Evolutionary conservation across 192 early-diverging fungal species (phyloP).

Genomic region (Coemansia sp.): DNA sequence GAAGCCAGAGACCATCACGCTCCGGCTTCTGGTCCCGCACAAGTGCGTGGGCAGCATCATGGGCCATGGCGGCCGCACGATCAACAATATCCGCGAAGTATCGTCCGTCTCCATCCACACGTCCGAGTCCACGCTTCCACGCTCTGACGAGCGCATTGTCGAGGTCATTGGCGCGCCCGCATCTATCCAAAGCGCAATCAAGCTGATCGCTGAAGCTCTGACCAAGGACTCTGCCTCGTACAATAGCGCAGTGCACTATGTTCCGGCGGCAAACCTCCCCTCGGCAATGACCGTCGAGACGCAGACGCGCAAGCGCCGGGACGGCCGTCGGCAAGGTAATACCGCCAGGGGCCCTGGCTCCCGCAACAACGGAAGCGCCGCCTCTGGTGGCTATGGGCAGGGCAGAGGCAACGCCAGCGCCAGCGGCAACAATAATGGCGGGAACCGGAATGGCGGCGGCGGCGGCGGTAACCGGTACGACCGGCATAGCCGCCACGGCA

Average conservation of each 20-base stretch:
- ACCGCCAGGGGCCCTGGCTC: constrained; percentile 5
- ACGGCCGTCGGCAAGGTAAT: constrained; percentile 16
- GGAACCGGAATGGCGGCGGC: background rate
- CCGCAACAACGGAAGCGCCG: too few relatives aligned
- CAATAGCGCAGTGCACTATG: constrained; percentile 28
- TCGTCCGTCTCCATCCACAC: constrained; percentile 41
- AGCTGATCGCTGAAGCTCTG: constrained; percentile 29
- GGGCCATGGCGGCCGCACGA: constrained; percentile 45
- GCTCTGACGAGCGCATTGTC: constrained; percentile 40
- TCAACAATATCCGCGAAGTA: constrained; percentile 39
- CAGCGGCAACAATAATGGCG: background rate
- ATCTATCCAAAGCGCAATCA: constrained; percentile 33
- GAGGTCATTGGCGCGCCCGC: constrained; percentile 29
- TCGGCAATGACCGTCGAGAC: constrained; percentile 49
- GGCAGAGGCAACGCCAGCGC: constrained; percentile 2
- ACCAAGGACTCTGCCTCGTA: constrained; percentile 35
- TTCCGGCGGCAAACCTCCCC: constrained; percentile 39
- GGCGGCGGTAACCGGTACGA: constrained; percentile 17
- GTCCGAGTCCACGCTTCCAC: constrained; percentile 33
- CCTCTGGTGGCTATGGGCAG: background rate
- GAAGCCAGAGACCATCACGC: constrained; percentile 1
- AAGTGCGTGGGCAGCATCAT: constrained; percentile 49
- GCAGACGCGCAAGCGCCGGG: constrained; percentile 32
- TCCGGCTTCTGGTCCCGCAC: constrained; percentile 45
- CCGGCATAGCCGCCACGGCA: constrained; percentile 8